Base-by-base conservation (phyloP, 352 stramenopile genomes). In the Globisporangium recalcitrans region DNA sequence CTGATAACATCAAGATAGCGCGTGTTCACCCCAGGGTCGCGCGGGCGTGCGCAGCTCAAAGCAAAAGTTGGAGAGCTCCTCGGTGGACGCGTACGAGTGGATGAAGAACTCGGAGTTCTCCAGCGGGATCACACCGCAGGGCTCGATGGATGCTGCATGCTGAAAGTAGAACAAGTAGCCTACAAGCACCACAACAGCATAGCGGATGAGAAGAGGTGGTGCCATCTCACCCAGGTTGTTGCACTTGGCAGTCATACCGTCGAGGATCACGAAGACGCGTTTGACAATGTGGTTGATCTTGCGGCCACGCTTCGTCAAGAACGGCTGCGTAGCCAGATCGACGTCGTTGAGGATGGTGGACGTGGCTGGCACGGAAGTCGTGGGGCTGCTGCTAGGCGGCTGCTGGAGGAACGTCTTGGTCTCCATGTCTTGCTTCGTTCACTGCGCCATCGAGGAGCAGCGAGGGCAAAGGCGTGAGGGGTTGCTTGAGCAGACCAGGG, bases 141-240 rank as follows among this genome's bases (percentile, higher is more conserved):
- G 83, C 52, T 84, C 74, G 1, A 65, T 70, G 11, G 79, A 68
- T 16, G 67, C 56, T 4, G 76, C 68, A 47, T 75, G 71, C 48
- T 86, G 78, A 49, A 93, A 93, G 81, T 91, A 93, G 69, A 92
- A 91, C 36, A 93, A 60, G 57, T 88, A 90, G 52, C 74, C 80
- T 92, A 48, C 19, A 52, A 8, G n/a, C n/a, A n/a, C n/a, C n/a
- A n/a, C n/a, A n/a, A n/a, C n/a, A n/a, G n/a, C n/a, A n/a, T n/a
- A n/a, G n/a, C n/a, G n/a, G n/a, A n/a, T n/a, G n/a, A n/a, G n/a
- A n/a, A n/a, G n/a, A 27, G 22, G 5, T 36, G 9, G 1, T 36
- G 19, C 6, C 38, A 46, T 22, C 38, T 4, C 38, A 46, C 36
- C 8, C 36, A 44, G 36, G 36, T 8, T n/a, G n/a, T n/a, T n/a